phyloP scores from a whole-genome alignment of 176 grass and related monocot genomes.

The Alloteropsis semialata region DNA sequence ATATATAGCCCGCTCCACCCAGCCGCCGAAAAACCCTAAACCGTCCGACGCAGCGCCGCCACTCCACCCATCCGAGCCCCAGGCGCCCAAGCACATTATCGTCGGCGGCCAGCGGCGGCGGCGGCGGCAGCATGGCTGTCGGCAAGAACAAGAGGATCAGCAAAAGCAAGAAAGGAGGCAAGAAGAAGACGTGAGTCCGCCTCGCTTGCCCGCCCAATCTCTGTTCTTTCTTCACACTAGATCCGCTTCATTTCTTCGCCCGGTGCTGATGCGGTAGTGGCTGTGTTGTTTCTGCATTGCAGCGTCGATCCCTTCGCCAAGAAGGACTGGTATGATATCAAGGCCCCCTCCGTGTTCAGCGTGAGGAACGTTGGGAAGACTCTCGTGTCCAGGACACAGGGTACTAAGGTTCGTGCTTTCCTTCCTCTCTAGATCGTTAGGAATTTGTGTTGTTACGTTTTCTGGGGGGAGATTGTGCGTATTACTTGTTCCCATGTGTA shows the following conservation, averaged over 20 bases:
- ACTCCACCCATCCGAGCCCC: not conserved
- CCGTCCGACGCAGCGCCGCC: conserved; percentile 24
- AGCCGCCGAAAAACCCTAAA: not conserved
- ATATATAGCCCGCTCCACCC: too few relatives aligned
- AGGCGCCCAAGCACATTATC: not conserved
- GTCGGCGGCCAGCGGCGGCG: too few relatives aligned
- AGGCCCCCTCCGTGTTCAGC: conserved; percentile 73
- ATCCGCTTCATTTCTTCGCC: not conserved
- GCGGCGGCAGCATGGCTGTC: conserved; percentile 36
- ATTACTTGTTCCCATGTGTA: too few relatives aligned
- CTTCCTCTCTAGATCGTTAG: not conserved
- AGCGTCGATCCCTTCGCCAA: conserved; percentile 88
- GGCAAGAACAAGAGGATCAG: conserved; percentile 97
- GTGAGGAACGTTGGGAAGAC: conserved; percentile 77
- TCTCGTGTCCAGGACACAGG: conserved; percentile 95
- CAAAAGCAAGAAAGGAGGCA: conserved; percentile 85
- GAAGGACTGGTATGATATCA: conserved; percentile 98
- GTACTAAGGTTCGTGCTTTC: conserved; percentile 59
- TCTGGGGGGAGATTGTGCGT: too few relatives aligned
- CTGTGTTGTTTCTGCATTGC: not conserved
- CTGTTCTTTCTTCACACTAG: not conserved
- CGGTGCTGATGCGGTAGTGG: not conserved
- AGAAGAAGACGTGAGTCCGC: conserved; percentile 93
- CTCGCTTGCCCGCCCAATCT: not conserved
- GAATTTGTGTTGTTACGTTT: not conserved